Evolutionary conservation across 495 filamentous ascomycete genomes (phyloP).

Genomic region (Haplographium delicatum): DNA sequence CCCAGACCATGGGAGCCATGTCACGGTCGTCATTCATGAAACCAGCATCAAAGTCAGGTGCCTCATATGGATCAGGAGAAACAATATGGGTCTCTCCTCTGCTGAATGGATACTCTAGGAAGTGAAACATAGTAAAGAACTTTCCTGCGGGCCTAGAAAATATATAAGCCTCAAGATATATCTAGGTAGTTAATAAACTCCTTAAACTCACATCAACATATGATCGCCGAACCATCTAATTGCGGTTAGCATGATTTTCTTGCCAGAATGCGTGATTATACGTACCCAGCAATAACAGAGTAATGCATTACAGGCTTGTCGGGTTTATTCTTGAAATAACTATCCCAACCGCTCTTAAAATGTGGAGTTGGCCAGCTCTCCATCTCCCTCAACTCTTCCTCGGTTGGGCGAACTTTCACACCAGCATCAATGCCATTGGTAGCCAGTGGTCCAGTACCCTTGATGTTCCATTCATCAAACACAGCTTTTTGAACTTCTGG

Average conservation of each 20-base stretch:
- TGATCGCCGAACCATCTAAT: slow-evolving; percentile 57
- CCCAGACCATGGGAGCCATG: slow-evolving; percentile 82
- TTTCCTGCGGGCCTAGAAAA: slow-evolving; percentile 59
- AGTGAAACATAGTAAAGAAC: slow-evolving; percentile 87
- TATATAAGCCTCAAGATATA: too few species aligned
- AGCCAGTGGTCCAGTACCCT: slow-evolving; percentile 73
- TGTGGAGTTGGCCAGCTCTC: slow-evolving; percentile 60
- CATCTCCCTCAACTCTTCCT: slow-evolving; percentile 63
- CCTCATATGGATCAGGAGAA: slow-evolving; percentile 64
- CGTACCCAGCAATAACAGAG: slow-evolving; percentile 56
- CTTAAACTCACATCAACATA: slow-evolving; percentile 42
- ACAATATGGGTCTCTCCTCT: slow-evolving; percentile 69
- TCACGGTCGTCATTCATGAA: slow-evolving; percentile 85
- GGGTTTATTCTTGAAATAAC: slow-evolving; percentile 79
- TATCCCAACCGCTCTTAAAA: slow-evolving; percentile 67
- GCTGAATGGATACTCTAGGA: slow-evolving; percentile 78
- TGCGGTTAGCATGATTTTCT: slow-evolving; percentile 4
- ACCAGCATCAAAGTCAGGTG: slow-evolving; percentile 74
- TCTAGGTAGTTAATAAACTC: too few species aligned
- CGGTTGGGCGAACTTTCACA: slow-evolving; percentile 71
- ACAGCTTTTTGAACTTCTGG: slow-evolving; percentile 63
- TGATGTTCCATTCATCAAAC: slow-evolving; percentile 71
- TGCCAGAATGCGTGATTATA: not conserved
- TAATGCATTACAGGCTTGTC: slow-evolving; percentile 88
- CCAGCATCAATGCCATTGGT: slow-evolving; percentile 84